Conservation (phyloP, 2,329 filamentous ascomycete species). For the Paraphoma chrysanthemicola region DNA sequence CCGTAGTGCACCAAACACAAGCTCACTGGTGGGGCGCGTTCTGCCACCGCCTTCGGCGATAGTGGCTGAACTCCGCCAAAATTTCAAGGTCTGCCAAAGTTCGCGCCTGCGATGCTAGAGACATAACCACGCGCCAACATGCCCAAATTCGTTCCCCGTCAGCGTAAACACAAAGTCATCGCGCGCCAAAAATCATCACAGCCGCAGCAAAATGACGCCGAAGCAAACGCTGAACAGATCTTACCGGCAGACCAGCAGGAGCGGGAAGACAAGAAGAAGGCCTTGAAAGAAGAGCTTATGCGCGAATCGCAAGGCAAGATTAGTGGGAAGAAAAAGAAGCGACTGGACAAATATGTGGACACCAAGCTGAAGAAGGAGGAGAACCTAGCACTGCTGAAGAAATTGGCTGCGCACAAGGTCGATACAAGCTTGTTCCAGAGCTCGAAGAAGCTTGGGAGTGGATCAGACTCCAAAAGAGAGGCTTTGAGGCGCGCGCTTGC, state of each 20-base stretch:
- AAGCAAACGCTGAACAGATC: conserved; percentile 62
- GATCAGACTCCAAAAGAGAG: conserved; percentile 73
- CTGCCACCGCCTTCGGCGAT: conserved; percentile 30
- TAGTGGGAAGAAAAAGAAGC: conserved; percentile 70
- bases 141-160: conserved; percentile 57
- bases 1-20: not conserved
- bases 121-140: conserved; percentile 20
- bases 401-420: conserved; percentile 78
- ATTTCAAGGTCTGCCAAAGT: conserved; percentile 30
- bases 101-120: conserved; percentile 7
- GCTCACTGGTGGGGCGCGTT: conserved; percentile 17
- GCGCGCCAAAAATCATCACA: conserved; percentile 61
- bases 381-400: conserved; percentile 81
- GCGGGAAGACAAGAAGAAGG: conserved; percentile 59
- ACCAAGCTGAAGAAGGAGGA: conserved; percentile 95
- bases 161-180: conserved; percentile 68
- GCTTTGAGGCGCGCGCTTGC: conserved; percentile 68
- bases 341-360: conserved; percentile 77
- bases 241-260: conserved; percentile 59
- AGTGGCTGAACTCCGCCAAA: conserved; percentile 41
- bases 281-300: conserved; percentile 62
- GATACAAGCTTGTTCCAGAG: conserved; percentile 84
- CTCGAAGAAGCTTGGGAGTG: conserved; percentile 75
- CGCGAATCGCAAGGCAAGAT: conserved; percentile 62
- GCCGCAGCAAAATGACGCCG: conserved; percentile 43